A percentile compares a stretch with the other conserved stretches of the same genome.
Conservation (phyloP, 768 basidiomycete genomes). For the Boletus reticuloceps region DNA sequence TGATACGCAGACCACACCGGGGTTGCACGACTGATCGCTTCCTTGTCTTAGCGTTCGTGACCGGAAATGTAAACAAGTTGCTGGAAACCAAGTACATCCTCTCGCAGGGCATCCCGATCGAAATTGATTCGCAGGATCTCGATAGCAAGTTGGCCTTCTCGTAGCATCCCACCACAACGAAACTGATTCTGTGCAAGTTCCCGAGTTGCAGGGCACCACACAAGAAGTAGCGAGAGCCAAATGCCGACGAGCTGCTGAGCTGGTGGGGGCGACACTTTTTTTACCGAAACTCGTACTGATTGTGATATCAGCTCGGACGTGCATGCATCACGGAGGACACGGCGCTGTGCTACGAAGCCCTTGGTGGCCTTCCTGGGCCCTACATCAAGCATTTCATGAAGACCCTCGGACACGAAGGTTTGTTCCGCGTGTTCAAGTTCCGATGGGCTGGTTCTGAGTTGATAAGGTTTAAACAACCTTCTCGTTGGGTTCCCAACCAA, state of each 20-base stretch:
- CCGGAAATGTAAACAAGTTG: constrained; percentile 92
- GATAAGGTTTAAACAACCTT: constrained; percentile 73
- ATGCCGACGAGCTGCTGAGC: constrained; percentile 79
- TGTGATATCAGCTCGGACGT: constrained; percentile 38
- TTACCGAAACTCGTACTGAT: neutral
- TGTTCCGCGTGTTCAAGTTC: constrained; percentile 14
- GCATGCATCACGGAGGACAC: constrained; percentile 89
- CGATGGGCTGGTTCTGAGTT: neutral
- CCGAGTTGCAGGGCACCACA: constrained; percentile 92
- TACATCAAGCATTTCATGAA: constrained; percentile 95
- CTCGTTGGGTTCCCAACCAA: constrained; percentile 73
- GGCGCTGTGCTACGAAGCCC: constrained; percentile 84
- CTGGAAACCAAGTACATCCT: constrained; percentile 86
- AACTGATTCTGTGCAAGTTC: constrained; percentile 50
- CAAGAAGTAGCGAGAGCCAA: constrained; percentile 88
- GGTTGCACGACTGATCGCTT: constrained; percentile 7
- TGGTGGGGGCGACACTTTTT: constrained; percentile 43
- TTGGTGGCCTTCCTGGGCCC: constrained; percentile 91
- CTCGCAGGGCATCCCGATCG: constrained; percentile 59
- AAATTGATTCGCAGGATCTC: constrained; percentile 73
- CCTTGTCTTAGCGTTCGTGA: constrained; percentile 78
- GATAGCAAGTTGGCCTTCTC: constrained; percentile 57
- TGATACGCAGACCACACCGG: neutral
- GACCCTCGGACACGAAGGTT: constrained; percentile 81
- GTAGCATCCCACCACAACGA: neutral